Evolutionary conservation across 352 stramenopile genomes (phyloP), one percentile per base, ranked within the genome.

Genomic region (Pythium folliculosum): DNA sequence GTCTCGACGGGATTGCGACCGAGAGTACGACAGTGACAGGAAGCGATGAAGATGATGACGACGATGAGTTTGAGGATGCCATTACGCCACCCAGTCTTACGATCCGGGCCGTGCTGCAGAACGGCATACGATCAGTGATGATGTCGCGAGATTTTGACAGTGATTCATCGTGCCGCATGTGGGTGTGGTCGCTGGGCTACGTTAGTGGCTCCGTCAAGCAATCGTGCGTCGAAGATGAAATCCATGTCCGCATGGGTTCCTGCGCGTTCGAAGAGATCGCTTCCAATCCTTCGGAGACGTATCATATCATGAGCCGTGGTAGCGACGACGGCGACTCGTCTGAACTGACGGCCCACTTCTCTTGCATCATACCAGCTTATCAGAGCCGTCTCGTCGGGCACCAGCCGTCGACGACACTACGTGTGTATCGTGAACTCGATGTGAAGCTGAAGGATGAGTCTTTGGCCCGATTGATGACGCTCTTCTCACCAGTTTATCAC

Each of bases 11-110:
- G 12, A 77, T 92, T 3, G 76, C 60, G 0, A 67, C 59, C 0
- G 65, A 77, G 58, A 63, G 43, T 22, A 60, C 38, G 22, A 68
- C 60, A 7, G 23, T 58, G 4, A 38, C 19, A 12, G 43, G 44
- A 6, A 53, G 67, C 13, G 75, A 76, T 35, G 78, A 88, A 23
- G 71, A 80, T 40, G 81, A 90, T 37, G 84, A 91, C 23, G 87
- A 95, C 51, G 87, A 96, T 54, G 84, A 92, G 51, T 96, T 94
- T 75, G 86, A 94, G 60, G 88, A 96, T 71, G 88, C 88, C 7
- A 91, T 96, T 40, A 91, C 88, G 10, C 88, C 88, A 7, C 88
- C 88, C n/a, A 94, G 76, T 58, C 71, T 96, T 10, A 91, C 71
- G 17, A 63, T 96, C 67, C 70, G 77, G 19, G 70, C 78, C 32